phyloP scores from a whole-genome alignment of 73 alveolate genomes.

The Paramecium caudatum region DNA sequence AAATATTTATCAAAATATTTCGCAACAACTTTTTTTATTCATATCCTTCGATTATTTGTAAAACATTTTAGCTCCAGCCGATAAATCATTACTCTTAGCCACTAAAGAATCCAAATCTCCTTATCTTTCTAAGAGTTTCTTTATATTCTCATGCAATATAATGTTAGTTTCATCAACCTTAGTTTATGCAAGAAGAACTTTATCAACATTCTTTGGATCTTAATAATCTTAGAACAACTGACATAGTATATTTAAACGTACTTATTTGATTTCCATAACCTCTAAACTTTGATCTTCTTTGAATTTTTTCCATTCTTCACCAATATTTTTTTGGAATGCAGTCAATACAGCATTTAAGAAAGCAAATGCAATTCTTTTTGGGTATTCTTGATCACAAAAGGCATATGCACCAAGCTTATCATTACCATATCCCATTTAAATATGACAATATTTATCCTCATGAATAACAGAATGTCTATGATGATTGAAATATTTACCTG shows the following conservation, averaged over 20 bases:
- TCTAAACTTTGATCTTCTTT: conserved; percentile 72
- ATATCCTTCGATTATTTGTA: conserved; percentile 72
- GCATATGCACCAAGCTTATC: conserved; percentile 75
- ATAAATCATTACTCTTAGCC: conserved; percentile 70
- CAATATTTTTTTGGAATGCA: conserved; percentile 61
- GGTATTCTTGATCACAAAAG: conserved; percentile 71
- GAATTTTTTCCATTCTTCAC: conserved; percentile 69
- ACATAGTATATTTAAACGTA: not conserved
- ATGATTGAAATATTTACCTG: not conserved
- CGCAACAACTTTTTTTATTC: conserved; percentile 71
- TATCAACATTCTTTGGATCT: conserved; percentile 77
- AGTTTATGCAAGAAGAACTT: conserved; percentile 52
- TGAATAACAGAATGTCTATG: conserved; percentile 71
- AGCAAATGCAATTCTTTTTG: conserved; percentile 73
- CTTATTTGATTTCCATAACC: conserved; percentile 71
- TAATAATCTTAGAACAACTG: conserved; percentile 50
- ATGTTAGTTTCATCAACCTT: conserved; percentile 76
- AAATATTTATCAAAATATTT: conserved; percentile 74
- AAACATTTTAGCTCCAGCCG: conserved; percentile 68
- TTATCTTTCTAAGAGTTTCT: conserved; percentile 71
- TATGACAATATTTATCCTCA: conserved; percentile 74
- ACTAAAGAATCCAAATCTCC: conserved; percentile 74
- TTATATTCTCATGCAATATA: conserved; percentile 71
- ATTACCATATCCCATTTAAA: conserved; percentile 55
- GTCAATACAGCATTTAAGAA: conserved; percentile 66